phyloP scores from a whole-genome alignment of 78 protist species.

The Tieghemostelium lacteum region DNA sequence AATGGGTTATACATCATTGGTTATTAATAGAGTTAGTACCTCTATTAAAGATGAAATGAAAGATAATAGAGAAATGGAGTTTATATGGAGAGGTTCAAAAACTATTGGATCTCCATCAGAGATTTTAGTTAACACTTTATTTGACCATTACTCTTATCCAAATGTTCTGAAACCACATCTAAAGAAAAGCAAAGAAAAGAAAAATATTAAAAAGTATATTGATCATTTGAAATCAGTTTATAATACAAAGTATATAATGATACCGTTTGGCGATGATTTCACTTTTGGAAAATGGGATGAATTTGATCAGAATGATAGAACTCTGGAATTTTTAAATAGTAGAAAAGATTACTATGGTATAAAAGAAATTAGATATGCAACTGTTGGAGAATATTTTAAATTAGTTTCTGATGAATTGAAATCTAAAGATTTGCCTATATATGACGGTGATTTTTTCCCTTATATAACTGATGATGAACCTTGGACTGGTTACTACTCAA shows the following conservation, averaged over 20 bases:
- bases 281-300: conserved; percentile 24
- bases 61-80: conserved; percentile 68
- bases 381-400: conserved; percentile 66
- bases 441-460: conserved; percentile 83
- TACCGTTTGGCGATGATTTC: conserved; percentile 87
- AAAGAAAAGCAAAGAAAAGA: not conserved
- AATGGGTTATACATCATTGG: conserved; percentile 75
- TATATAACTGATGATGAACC: conserved; percentile 54
- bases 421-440: not conserved
- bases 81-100: conserved; percentile 85
- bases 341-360: not conserved
- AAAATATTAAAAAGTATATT: not conserved
- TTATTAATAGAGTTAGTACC: conserved; percentile 80
- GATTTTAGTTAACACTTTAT: conserved; percentile 68
- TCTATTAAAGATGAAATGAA: not conserved
- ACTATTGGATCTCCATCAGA: conserved; percentile 10
- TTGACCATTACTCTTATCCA: conserved; percentile 67
- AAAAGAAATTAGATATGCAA: conserved; percentile 38
- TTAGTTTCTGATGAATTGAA: conserved; percentile 6
- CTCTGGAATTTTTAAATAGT: conserved; percentile 33
- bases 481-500: conserved; percentile 86
- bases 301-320: conserved; percentile 37
- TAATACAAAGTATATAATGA: conserved; percentile 34
- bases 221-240: not conserved
- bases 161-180: not conserved